A percentile compares a stretch with the other conserved stretches of the same genome.
Evolutionary conservation across 345 rosid species (phyloP).

Genomic region (Murraya paniculata): DNA sequence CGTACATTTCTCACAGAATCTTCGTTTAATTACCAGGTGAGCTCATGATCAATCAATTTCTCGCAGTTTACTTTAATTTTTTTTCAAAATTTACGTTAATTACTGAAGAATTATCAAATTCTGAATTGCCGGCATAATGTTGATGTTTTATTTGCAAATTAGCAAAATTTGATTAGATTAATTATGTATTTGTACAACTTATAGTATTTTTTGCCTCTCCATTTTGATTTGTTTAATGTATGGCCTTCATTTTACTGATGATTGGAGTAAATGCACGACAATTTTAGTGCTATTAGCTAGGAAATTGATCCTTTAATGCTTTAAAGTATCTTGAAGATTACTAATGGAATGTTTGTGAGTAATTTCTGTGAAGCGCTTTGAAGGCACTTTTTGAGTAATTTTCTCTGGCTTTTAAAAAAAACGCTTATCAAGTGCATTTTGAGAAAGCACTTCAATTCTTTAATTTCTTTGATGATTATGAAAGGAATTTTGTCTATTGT

Average conservation of each 20-base stretch:
- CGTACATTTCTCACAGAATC: background rate
- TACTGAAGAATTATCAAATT: background rate
- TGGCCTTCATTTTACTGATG: background rate
- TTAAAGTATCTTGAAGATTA: background rate
- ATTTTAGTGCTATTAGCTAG: background rate
- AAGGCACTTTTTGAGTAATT: background rate
- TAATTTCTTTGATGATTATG: background rate
- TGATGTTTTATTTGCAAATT: background rate
- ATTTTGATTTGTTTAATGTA: background rate
- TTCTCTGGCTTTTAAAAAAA: background rate
- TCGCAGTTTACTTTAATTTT: background rate
- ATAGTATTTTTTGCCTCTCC: background rate
- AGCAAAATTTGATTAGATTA: background rate
- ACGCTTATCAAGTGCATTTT: background rate
- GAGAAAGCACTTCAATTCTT: background rate
- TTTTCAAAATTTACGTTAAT: background rate
- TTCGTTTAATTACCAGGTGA: background rate
- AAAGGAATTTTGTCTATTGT: background rate
- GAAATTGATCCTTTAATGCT: background rate
- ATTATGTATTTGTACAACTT: background rate
- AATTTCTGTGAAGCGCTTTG: background rate
- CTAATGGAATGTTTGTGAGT: background rate
- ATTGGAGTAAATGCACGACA: background rate
- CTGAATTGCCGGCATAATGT: background rate
- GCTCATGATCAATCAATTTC: background rate